Evolutionary conservation across 2,329 filamentous ascomycete species (phyloP), one percentile per base, ranked within the genome.

Genomic region (Aspergillus quadricinctus): DNA sequence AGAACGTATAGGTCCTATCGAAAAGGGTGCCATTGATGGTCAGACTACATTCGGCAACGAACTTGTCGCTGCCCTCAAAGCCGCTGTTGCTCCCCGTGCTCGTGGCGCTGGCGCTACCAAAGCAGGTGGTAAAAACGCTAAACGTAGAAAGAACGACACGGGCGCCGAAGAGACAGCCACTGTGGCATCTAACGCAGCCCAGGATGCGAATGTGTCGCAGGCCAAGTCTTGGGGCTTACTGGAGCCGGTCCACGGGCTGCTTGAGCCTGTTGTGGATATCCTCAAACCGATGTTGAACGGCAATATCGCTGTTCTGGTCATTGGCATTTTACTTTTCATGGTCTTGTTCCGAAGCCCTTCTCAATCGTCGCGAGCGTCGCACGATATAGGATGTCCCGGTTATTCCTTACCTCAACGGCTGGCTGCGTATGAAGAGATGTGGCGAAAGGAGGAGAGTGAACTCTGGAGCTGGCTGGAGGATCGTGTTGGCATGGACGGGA

Each of bases 401-500:
- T 67, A 78, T 55, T 67, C 75, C 1, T 69, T 77, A 3, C 82
- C 89, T 0, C 86, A 92, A 54, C 84, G 92, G 5, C 76, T 92
- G 17, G 86, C 88, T 2, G 91, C 90, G 0, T 97, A 97, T 70
- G 92, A 97, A 64, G 90, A 96, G 74, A 88, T 97, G 68, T 99
- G 93, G 92, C 82, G 86, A 37, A 80, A 85, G 43, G 91, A 97
- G 72, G 92, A 97, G 70, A 90, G 84, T 62, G 90, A 94, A 65
- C 77, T 97, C 9, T 97, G 92, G 92, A 87, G 90, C 56, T 97
- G 92, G 92, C 78, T 97, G 4, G 92, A 97, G 72, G 90, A 96
- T 65, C 83, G 92, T 19, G 87, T 91, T 1, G 88, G 90, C 2
- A 77, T 94, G 69, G 88, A 91, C 55, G 77, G 79, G 3, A 69